Conservation (phyloP, 1,139 yeast species). For the Oligophagozyma castellii region DNA sequence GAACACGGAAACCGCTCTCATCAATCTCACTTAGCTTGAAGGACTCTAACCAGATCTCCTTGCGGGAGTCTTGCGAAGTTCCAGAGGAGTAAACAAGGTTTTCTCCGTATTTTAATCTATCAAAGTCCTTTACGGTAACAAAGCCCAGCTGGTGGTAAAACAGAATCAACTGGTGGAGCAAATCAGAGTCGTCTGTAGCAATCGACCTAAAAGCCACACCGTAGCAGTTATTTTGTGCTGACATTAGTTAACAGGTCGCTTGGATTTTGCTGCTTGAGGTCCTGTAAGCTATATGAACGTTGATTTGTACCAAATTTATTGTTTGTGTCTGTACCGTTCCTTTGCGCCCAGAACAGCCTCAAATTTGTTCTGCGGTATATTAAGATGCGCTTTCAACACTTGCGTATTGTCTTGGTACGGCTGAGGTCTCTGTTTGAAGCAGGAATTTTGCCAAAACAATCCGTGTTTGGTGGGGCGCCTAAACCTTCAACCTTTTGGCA, state of each 20-base stretch:
- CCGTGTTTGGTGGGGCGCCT: no score
- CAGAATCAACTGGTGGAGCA: slow-evolving; percentile 33
- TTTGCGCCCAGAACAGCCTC: slow-evolving; percentile 2
- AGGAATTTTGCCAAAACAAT: no score
- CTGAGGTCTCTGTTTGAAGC: no score
- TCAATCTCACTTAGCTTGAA: slow-evolving; percentile 46
- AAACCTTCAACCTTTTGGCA: no score
- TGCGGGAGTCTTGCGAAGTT: slow-evolving; percentile 47
- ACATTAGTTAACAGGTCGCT: slow-evolving; percentile 10
- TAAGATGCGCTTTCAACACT: no score
- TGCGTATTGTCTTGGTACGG: no score
- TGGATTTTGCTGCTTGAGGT: no score
- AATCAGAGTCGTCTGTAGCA: slow-evolving; percentile 37
- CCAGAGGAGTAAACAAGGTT: slow-evolving; percentile 30
- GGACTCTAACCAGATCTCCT: slow-evolving; percentile 59
- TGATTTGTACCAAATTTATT: slow-evolving; percentile 4
- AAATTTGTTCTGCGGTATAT: no score
- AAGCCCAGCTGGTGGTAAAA: slow-evolving; percentile 51
- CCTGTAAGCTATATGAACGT: no score
- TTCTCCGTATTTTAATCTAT: slow-evolving; percentile 26
- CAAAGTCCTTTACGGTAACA: slow-evolving; percentile 39
- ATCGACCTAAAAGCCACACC: slow-evolving; percentile 44
- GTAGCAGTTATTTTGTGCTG: slow-evolving; percentile 20
- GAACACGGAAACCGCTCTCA: slow-evolving; percentile 34
- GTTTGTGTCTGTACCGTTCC: no score